Evolutionary conservation across 306 rosid genomes (phyloP).

Genomic region (Nissolia schottii): DNA sequence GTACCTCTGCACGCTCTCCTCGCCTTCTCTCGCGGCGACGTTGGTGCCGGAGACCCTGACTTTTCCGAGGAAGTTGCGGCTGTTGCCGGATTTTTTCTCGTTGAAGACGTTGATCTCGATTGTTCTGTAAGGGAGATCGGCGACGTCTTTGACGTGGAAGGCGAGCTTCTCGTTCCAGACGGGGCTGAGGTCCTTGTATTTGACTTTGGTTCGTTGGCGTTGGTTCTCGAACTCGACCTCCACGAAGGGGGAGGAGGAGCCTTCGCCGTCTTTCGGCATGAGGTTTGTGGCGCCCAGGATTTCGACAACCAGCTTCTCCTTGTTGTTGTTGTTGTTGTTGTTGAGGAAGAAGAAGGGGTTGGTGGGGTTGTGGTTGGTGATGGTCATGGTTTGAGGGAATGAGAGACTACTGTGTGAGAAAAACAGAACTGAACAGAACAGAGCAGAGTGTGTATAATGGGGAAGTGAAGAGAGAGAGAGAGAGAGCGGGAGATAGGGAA

Average conservation of each 20-base stretch:
- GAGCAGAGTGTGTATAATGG: neutral
- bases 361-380: neutral
- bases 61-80: conserved; percentile 55
- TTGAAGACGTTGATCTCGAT: conserved; percentile 54
- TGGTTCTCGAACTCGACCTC: conserved; percentile 58
- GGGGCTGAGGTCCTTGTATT: conserved; percentile 52
- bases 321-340: too few relatives aligned
- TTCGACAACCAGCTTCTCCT: conserved; percentile 54
- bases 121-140: conserved; percentile 56
- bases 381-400: conserved; percentile 20
- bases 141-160: conserved; percentile 38
- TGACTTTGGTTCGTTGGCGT: conserved; percentile 51
- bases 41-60: conserved; percentile 54
- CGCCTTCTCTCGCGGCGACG: conserved; percentile 45
- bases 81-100: conserved; percentile 44
- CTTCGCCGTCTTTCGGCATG: conserved; percentile 68
- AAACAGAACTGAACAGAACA: too few relatives aligned
- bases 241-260: conserved; percentile 54
- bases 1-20: conserved; percentile 34
- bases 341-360: too few relatives aligned
- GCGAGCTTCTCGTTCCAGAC: conserved; percentile 61
- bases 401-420: too few relatives aligned
- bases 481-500: neutral
- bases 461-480: neutral
- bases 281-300: conserved; percentile 58